Conservation (phyloP, 2,329 filamentous ascomycete genomes). For the Clonostachys chloroleuca region DNA sequence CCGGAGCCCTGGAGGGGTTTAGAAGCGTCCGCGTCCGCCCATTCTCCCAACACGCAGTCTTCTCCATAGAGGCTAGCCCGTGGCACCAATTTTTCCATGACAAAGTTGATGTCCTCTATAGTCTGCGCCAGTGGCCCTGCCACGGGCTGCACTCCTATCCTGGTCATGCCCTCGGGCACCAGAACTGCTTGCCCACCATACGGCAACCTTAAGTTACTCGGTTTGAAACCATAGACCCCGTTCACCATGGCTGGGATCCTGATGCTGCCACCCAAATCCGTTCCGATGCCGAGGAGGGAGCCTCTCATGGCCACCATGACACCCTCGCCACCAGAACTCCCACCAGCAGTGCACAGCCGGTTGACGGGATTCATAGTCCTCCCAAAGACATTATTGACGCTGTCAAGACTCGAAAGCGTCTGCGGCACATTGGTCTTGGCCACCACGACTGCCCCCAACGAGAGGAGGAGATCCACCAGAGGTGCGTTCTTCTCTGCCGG, state of each 20-base stretch:
- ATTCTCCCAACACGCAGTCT: no score
- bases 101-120: background rate
- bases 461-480: constrained; percentile 51
- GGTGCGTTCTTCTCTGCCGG: constrained; percentile 47
- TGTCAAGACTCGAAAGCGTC: constrained; percentile 28
- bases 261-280: constrained; percentile 40
- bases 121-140: background rate
- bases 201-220: constrained; percentile 14
- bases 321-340: constrained; percentile 55
- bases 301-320: constrained; percentile 33
- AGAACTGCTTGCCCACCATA: background rate
- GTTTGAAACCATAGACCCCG: constrained; percentile 30
- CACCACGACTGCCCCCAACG: constrained; percentile 59
- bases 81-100: no score
- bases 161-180: constrained; percentile 1
- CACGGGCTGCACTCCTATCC: background rate
- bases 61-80: no score
- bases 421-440: constrained; percentile 68
- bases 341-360: constrained; percentile 54
- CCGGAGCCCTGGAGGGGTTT: no score
- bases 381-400: constrained; percentile 59
- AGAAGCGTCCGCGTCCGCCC: no score
- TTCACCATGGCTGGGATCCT: constrained; percentile 36
- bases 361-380: constrained; percentile 61
- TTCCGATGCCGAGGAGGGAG: constrained; percentile 31